These are phyloP conservation scores for Hawksworthiomyces lignivorus DNA, from an alignment of 2,329 filamentous ascomycete genomes.

Conservation along the genomic window DNA sequence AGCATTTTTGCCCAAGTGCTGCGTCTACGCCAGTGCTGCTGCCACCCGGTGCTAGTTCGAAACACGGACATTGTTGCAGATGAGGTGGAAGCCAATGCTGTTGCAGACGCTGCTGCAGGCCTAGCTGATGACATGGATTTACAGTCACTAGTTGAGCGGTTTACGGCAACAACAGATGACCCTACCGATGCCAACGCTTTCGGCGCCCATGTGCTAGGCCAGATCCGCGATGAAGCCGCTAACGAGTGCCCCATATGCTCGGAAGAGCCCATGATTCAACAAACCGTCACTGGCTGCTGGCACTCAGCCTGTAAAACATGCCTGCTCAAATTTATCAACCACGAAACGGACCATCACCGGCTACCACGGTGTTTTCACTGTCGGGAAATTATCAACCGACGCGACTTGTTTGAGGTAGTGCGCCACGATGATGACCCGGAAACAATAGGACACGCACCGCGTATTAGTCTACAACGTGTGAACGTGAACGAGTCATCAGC, in stretches of 20 bases:
- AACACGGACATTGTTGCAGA: conserved; percentile 80
- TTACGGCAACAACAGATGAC: conserved; percentile 61
- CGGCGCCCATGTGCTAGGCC: conserved; percentile 76
- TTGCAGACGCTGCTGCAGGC: conserved; percentile 70
- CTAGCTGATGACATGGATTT: conserved; percentile 95
- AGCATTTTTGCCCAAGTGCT: conserved; percentile 97
- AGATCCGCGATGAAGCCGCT: conserved; percentile 83
- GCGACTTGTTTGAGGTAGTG: conserved; percentile 89
- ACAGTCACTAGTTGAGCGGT: conserved; percentile 73
- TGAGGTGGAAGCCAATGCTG: conserved; percentile 72
- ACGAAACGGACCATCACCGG: conserved; percentile 70
- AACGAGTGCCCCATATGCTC: conserved; percentile 92
- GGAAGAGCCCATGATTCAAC: conserved; percentile 92
- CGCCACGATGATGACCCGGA: conserved; percentile 58
- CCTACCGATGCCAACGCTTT: conserved; percentile 61
- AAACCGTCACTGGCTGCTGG: conserved; percentile 94
- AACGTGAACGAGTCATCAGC: conserved; percentile 67
- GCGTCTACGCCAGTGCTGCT: conserved; percentile 86
- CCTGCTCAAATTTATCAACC: conserved; percentile 80
- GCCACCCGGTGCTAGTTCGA: conserved; percentile 81
- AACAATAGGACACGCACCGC: conserved; percentile 33
- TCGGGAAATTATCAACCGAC: conserved; percentile 69
- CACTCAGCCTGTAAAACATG: conserved; percentile 95
- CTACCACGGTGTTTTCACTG: conserved; percentile 85
- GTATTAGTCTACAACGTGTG: conserved; percentile 53